Evolutionary conservation across 2,329 filamentous ascomycete species (phyloP).

Genomic region (Myriosclerotinia curreyana): DNA sequence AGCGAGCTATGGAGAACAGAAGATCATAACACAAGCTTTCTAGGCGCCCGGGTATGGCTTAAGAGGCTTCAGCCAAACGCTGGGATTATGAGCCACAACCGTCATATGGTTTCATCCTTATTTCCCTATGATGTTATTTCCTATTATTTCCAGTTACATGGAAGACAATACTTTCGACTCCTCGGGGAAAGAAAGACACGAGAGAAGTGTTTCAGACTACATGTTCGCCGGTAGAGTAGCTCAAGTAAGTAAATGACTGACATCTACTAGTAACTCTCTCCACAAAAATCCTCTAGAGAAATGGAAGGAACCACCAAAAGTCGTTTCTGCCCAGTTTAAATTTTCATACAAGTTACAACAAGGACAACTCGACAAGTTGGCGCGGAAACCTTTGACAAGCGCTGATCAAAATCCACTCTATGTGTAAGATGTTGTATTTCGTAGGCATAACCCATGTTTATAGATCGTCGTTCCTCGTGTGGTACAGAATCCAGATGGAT

Average conservation of each 20-base stretch:
- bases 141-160: background rate
- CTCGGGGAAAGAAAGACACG: background rate
- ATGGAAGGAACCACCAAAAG: conserved; percentile 12
- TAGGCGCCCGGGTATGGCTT: conserved; percentile 10
- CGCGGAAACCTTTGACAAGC: conserved; percentile 11
- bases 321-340: conserved; percentile 8
- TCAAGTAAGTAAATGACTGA: background rate
- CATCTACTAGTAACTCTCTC: background rate
- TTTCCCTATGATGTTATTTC: background rate
- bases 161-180: background rate
- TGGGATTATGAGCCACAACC: conserved; percentile 7
- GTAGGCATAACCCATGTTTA: background rate
- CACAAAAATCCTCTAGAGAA: conserved; percentile 3
- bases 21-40: conserved; percentile 6
- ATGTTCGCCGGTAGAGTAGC: conserved; percentile 7
- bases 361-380: background rate
- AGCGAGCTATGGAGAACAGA: background rate
- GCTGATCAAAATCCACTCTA: conserved; percentile 11
- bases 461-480: background rate
- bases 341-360: background rate
- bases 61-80: conserved; percentile 1
- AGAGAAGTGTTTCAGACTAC: background rate
- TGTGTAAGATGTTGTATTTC: background rate
- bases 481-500: background rate
- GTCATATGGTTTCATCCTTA: background rate